A percentile compares a stretch with the other conserved stretches of the same genome.
Evolutionary conservation across 2,329 filamentous ascomycete species (phyloP).

Genomic region (Graphilbum fragrans): DNA sequence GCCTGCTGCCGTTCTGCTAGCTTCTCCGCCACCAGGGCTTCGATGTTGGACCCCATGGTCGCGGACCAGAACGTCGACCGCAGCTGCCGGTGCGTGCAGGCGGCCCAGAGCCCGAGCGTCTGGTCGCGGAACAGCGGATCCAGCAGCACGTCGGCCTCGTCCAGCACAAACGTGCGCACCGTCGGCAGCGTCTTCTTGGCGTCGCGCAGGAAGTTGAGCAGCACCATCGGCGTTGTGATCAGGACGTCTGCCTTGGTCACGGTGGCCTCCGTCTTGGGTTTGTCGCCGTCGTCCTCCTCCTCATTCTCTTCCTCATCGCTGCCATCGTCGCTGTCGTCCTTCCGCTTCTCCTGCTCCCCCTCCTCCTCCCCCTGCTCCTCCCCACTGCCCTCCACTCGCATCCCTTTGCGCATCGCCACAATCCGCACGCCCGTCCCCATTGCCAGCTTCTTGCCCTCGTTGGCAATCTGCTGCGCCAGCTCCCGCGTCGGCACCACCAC

Average conservation of each 20-base stretch:
- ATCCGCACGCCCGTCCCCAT: conserved; percentile 66
- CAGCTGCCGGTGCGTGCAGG: conserved; percentile 59
- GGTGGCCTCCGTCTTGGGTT: conserved; percentile 15
- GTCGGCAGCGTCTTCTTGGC: conserved; percentile 44
- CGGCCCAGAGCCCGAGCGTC: conserved; percentile 72
- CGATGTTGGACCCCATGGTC: conserved; percentile 90
- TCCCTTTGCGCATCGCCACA: conserved; percentile 74
- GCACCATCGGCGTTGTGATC: conserved; percentile 65
- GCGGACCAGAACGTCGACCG: conserved; percentile 84
- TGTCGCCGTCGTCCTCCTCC: not conserved
- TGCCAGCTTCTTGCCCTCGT: conserved; percentile 69
- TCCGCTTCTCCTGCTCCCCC: conserved; percentile 19
- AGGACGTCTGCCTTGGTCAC: conserved; percentile 65
- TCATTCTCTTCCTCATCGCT: conserved; percentile 13
- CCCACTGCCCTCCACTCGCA: conserved; percentile 41
- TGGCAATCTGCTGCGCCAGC: conserved; percentile 66
- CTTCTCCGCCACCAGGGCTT: conserved; percentile 61
- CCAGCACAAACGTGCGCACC: conserved; percentile 66
- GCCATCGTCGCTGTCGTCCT: conserved; percentile 15
- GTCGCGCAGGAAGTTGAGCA: conserved; percentile 56
- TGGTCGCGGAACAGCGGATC: conserved; percentile 85
- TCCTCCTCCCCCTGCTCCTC: conserved; percentile 16
- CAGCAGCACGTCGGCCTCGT: conserved; percentile 91
- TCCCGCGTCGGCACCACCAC: conserved; percentile 70
- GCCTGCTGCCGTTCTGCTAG: conserved; percentile 35